Evolutionary conservation across 1,284 basidiomycete species (phyloP), one percentile per base, ranked within the genome.

Genomic region (Ceratobasidium sp.): DNA sequence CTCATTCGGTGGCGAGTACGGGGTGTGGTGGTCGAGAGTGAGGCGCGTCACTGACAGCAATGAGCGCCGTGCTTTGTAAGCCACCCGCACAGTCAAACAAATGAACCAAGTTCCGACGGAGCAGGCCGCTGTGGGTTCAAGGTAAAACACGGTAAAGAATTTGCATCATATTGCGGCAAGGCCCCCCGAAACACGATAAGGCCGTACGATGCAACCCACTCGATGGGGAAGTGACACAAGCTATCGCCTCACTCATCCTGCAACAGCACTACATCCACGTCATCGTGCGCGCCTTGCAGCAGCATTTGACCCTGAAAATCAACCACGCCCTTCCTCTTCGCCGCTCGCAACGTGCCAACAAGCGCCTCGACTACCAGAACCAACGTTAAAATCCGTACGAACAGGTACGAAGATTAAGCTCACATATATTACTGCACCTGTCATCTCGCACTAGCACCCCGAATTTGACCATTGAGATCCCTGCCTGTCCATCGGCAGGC

Each of bases 261-360:
- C 15, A 77, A 49, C 15, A 77, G 32, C 19, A 77, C 37, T 17
- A 77, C 69, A 34, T 77, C 76, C 8, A 79, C 74, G 29, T 79
- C 49, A 52, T 79, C 78, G 46, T 79, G 78, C 0, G 68, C 77
- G n/a, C 78, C 78, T 76, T 79, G 78, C 44, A 79, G 51, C 56
- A 79, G 51, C 32, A 79, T 68, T 37, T 78, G 65, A 15, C 68
- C 64, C 25, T 79, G 51, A 46, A 78, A 79, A 7, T 66, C 54
- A 6, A 79, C 61, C 9, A 79, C 77, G n/a, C 68, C 64, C 13
- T 77, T 77, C 29, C 65, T 43, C 52, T 79, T 79, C 17, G 78
- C 78, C n/a, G 78, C 77, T 5, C 76, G 76, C 15, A 79, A 61
- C 8, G 75, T 76, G 40, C 75, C 75, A 61, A 76, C 77, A 2